Percentiles rank a stretch among this genome's conserved stretches.
Conservation (phyloP, 2,329 filamentous ascomycete species). For the Rhynchosporium agropyri region DNA sequence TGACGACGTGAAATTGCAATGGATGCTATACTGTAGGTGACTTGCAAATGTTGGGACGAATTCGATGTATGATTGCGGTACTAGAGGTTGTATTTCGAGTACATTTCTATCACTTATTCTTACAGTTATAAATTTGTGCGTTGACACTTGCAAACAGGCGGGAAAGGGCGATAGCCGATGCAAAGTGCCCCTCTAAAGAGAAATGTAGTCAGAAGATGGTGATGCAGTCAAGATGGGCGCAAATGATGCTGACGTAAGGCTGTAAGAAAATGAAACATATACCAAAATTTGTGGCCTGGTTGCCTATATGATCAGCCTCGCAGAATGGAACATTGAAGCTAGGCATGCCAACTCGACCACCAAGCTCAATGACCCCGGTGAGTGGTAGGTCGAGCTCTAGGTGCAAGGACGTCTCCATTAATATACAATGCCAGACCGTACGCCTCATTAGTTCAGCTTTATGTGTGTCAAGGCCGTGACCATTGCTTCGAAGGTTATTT, state of each 20-base stretch:
- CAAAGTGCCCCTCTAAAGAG: constrained; percentile 54
- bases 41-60: no score
- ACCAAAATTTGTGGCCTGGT: constrained; percentile 54
- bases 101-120: no score
- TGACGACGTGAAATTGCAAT: no score
- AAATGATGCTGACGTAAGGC: not conserved
- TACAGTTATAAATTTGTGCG: constrained; percentile 54
- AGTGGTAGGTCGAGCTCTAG: constrained; percentile 61
- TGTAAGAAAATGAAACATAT: not conserved
- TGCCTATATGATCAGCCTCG: constrained; percentile 51
- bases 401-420: constrained; percentile 58
- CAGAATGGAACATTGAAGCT: constrained; percentile 53
- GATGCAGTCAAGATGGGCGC: not conserved
- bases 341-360: constrained; percentile 57
- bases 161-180: constrained; percentile 61
- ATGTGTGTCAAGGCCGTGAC: constrained; percentile 50
- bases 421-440: constrained; percentile 59
- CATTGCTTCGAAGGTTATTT: constrained; percentile 41
- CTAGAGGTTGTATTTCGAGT: no score
- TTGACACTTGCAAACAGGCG: constrained; percentile 57
- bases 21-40: no score
- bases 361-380: constrained; percentile 56
- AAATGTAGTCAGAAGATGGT: not conserved
- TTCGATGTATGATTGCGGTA: no score
- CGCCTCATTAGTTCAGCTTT: constrained; percentile 56